These are phyloP conservation scores for Fusarium sp. DNA, from an alignment of 2,329 filamentous ascomycete genomes.

Conservation along the genomic window DNA sequence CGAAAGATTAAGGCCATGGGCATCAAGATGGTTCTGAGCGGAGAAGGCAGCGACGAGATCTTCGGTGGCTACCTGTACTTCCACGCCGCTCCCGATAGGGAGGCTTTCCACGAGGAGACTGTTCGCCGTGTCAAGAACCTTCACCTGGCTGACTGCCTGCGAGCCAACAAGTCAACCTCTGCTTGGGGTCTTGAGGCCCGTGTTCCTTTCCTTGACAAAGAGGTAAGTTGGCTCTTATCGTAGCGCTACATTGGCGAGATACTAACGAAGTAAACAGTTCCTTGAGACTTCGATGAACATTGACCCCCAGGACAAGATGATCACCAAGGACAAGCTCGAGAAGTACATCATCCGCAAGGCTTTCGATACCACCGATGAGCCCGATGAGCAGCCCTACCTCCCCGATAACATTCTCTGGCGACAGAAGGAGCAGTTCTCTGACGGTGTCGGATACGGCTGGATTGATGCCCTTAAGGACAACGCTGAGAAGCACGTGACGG, in stretches of 20 bases:
- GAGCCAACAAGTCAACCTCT: constrained; percentile 98
- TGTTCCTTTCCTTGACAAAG: constrained; percentile 97
- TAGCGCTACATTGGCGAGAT: background rate
- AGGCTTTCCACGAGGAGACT: constrained; percentile 95
- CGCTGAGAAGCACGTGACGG: constrained; percentile 89
- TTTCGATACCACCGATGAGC: constrained; percentile 93
- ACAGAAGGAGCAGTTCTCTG: constrained; percentile 99
- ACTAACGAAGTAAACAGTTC: constrained; percentile 70
- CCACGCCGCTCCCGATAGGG: constrained; percentile 91
- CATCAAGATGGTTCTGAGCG: constrained; percentile 98
- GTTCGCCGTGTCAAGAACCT: constrained; percentile 96
- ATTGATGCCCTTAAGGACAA: constrained; percentile 98
- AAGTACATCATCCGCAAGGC: constrained; percentile 99
- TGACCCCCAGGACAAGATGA: constrained; percentile 96
- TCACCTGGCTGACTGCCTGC: constrained; percentile 94
- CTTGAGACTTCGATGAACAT: constrained; percentile 94
- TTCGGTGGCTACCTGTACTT: constrained; percentile 99
- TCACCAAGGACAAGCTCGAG: constrained; percentile 89
- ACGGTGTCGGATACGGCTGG: constrained; percentile 99
- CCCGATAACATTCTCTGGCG: constrained; percentile 96
- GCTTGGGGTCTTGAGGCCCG: constrained; percentile 98
- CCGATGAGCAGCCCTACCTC: constrained; percentile 86
- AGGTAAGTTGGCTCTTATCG: constrained; percentile 62
- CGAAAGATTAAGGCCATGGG: constrained; percentile 99
- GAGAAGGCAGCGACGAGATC: constrained; percentile 97